These are phyloP conservation scores for Leucoagaricus sp. DNA, from an alignment of 1,284 basidiomycete genomes.

Conservation along the genomic window DNA sequence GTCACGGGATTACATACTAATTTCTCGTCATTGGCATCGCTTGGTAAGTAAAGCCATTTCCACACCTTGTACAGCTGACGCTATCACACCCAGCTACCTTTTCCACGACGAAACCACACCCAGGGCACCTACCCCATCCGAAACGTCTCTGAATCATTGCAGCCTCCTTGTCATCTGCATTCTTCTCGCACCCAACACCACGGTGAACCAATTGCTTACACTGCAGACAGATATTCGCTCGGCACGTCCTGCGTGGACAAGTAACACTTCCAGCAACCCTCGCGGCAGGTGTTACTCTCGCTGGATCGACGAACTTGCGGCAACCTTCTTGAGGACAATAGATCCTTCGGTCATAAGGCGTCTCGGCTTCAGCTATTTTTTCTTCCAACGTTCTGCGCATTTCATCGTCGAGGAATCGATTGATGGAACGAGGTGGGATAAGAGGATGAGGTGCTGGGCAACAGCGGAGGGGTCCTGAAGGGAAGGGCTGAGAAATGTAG, in stretches of 20 bases:
- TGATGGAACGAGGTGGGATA: not conserved
- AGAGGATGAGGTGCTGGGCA: conserved; percentile 3
- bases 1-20: not conserved
- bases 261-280: not conserved
- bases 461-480: not conserved
- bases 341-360: conserved; percentile 2
- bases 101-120: conserved; percentile 11
- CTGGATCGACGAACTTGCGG: conserved; percentile 7
- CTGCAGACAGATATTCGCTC: conserved; percentile 3
- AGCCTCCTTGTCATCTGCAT: not conserved
- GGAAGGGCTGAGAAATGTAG: not conserved
- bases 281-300: not conserved
- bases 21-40: not conserved
- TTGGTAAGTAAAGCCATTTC: conserved; percentile 3
- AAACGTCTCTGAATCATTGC: not conserved
- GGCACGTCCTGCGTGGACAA: not conserved
- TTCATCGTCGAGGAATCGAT: not conserved
- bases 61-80: conserved; percentile 5
- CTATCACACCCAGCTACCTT: conserved; percentile 7
- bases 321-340: conserved; percentile 13
- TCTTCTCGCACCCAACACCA: conserved; percentile 5
- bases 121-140: conserved; percentile 13
- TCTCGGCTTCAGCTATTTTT: conserved; percentile 2
- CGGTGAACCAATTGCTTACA: conserved; percentile 1
- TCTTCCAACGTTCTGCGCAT: not conserved